Conservation (phyloP, 306 rosid genomes). For the Quercus wislizeni region DNA sequence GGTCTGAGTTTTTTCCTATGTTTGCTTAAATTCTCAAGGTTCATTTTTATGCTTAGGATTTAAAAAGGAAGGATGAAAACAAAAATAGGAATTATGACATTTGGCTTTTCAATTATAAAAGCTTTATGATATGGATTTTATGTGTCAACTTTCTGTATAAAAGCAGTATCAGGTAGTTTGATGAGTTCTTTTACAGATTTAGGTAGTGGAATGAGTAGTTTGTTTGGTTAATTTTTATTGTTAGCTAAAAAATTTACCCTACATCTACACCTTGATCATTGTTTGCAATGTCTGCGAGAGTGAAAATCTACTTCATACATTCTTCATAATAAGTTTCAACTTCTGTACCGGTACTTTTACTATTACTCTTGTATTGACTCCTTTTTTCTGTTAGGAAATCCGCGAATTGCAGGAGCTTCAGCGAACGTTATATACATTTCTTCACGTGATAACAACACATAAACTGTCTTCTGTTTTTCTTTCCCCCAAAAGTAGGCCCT, state of each 20-base stretch:
- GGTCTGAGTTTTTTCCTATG: not conserved
- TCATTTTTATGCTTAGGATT: not conserved
- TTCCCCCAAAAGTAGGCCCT: conserved; percentile 74
- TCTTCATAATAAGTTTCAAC: not conserved
- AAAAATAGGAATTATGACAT: not conserved
- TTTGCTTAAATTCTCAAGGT: not conserved
- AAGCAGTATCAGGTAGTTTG: not conserved
- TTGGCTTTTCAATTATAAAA: not conserved
- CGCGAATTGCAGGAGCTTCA: conserved; percentile 98
- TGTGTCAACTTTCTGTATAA: not conserved
- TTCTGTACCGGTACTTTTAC: not conserved
- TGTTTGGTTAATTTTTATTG: not conserved
- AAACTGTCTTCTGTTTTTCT: conserved; percentile 76
- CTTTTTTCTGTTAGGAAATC: conserved; percentile 58
- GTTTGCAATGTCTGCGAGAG: not conserved
- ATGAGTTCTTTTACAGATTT: not conserved
- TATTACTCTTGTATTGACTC: conserved; percentile 16
- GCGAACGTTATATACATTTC: conserved; percentile 77
- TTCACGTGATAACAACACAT: conserved; percentile 79
- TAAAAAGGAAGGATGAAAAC: not conserved
- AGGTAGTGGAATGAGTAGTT: not conserved
- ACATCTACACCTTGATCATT: not conserved
- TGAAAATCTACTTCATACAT: not conserved
- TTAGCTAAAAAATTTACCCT: not conserved
- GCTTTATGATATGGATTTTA: not conserved